Base-by-base conservation (phyloP, 2,329 filamentous ascomycete genomes). In the Zymoseptoria tritici region DNA sequence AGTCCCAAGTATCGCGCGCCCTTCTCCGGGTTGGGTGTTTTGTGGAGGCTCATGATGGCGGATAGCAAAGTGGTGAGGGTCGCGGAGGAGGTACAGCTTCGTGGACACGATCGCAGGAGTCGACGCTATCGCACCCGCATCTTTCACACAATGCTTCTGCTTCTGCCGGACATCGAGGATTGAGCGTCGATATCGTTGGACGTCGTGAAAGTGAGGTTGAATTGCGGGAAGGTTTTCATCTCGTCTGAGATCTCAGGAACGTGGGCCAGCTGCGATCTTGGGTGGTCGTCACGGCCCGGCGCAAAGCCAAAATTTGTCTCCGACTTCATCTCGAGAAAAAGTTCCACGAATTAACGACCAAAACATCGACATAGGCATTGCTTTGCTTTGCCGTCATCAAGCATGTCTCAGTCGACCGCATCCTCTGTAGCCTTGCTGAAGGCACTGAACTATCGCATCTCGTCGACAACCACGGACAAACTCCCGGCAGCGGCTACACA, bases 1-100 rank as follows among this genome's bases (percentile, higher is more conserved):
- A 86, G 85, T 72, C 84, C 82, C 67, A 96, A 83, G 76, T 97
- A 97, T 73, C 87, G 85, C 67, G 83, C 83, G 63, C 87, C 92
- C 79, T 99, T 99, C 51, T 70, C 71, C 22, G 68, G 29, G 59
- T 68, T 70, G 55, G 64, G 57, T 24, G 61, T 57, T 21, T 58
- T 62, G 60, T 61, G 62, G 54, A 66, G 58, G 62, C 67, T 69
- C 70, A 71, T 72, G 13, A 58, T 57, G 62, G 26, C 57, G 58
- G 55, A 31, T 46, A 46, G 13, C 11, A 46, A 46, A 16, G 36
- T 46, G 11, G 36, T 46, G 13, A 46, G 16, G 36, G 13, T 46
- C 36, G 36, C 36, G 36, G 36, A 46, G 36, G 36, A 46, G 36
- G 36, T 46, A 54, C 56, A 61, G 42, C 56, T 21, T 31, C 49